Conservation (phyloP, 73 alveolate genomes). For the Effrenium voratum region DNA sequence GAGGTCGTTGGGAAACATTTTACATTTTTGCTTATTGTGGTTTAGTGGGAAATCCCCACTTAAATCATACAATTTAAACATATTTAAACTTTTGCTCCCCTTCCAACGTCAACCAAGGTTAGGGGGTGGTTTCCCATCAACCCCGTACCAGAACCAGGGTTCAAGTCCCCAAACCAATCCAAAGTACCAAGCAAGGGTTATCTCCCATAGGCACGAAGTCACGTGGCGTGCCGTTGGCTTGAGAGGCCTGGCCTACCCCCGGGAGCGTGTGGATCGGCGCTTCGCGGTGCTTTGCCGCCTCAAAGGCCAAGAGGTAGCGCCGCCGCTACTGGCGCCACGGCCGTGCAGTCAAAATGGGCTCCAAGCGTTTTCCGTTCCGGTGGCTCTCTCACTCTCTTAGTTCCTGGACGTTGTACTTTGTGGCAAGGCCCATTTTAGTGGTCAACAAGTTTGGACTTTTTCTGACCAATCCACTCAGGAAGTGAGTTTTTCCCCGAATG, state of each 20-base stretch:
- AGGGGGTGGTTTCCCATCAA: not conserved
- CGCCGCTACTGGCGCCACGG: conserved; percentile 2
- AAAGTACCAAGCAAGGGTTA: not conserved
- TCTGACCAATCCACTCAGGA: too few relatives aligned
- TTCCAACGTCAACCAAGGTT: not conserved
- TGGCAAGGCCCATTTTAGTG: too few relatives aligned
- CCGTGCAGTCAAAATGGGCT: not conserved
- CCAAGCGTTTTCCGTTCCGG: too few relatives aligned
- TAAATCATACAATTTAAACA: not conserved
- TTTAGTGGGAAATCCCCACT: not conserved
- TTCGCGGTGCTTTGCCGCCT: conserved; percentile 55
- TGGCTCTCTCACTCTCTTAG: too few relatives aligned
- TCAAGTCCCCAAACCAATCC: not conserved
- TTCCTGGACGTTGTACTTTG: too few relatives aligned
- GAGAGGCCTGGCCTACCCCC: conserved; percentile 76
- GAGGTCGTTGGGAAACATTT: not conserved
- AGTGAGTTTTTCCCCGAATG: too few relatives aligned
- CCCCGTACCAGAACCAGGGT: not conserved
- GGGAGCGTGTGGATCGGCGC: conserved; percentile 80
- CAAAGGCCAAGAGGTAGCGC: not conserved
- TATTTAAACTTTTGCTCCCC: not conserved
- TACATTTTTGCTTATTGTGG: not conserved
- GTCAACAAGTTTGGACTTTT: too few relatives aligned
- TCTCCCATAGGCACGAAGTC: too few relatives aligned
- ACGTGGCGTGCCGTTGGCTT: not conserved